These are phyloP conservation scores for Lasiosphaeris hirsuta DNA, from an alignment of 495 filamentous ascomycete species.

Conservation along the genomic window DNA sequence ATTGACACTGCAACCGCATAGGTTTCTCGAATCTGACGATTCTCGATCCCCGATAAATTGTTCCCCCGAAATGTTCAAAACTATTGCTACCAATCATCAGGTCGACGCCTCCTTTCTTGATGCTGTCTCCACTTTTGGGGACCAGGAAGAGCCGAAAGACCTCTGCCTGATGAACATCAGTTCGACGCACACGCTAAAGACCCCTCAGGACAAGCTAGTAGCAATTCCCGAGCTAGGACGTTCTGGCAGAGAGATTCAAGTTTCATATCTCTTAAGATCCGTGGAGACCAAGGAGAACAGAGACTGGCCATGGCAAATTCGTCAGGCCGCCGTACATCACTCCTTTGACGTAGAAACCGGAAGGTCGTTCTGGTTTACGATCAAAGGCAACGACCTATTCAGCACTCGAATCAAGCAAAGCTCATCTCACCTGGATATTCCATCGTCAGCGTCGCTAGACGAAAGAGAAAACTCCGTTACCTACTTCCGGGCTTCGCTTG, in stretches of 20 bases:
- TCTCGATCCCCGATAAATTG: constrained; percentile 12
- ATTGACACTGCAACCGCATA: not conserved
- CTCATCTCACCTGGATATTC: constrained; percentile 1
- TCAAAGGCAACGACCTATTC: constrained; percentile 42
- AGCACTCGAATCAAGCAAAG: constrained; percentile 31
- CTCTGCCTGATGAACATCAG: constrained; percentile 11
- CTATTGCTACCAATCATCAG: constrained; percentile 37
- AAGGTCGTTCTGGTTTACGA: constrained; percentile 35
- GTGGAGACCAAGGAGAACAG: constrained; percentile 29
- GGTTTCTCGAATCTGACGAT: not conserved
- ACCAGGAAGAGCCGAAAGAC: constrained; percentile 32
- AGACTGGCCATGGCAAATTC: constrained; percentile 36
- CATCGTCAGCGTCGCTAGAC: constrained; percentile 6
- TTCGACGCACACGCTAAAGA: constrained; percentile 12
- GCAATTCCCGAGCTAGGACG: constrained; percentile 35
- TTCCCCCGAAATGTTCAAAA: constrained; percentile 31
- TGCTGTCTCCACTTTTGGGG: constrained; percentile 39
- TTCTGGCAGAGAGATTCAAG: constrained; percentile 37
- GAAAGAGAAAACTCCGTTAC: constrained; percentile 4
- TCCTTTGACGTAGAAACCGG: constrained; percentile 39
- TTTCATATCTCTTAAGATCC: constrained; percentile 42
- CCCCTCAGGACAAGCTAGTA: not conserved
- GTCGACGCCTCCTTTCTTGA: constrained; percentile 43
- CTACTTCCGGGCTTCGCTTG: constrained; percentile 31
- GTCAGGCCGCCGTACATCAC: constrained; percentile 41